These are phyloP conservation scores for Aspergillus ibericus DNA, from an alignment of 2,329 filamentous ascomycete species.

Conservation along the genomic window DNA sequence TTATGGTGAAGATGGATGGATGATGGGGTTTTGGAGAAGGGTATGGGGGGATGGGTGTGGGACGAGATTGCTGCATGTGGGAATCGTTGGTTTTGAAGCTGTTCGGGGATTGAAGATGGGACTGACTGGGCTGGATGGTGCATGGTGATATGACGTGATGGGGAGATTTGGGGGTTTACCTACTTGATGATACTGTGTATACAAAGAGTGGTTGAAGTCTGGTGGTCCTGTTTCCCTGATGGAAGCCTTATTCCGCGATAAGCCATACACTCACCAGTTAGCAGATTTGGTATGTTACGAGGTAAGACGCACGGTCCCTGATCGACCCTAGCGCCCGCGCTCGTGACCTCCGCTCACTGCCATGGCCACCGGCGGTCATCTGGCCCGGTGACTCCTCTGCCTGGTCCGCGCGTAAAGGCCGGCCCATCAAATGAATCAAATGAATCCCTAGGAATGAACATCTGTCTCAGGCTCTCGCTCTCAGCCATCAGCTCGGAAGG, in stretches of 20 bases:
- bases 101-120: not conserved
- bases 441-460: not conserved
- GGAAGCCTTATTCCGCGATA: no score
- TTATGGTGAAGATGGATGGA: not conserved
- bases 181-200: no score
- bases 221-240: no score
- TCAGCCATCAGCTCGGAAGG: not conserved
- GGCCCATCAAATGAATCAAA: not conserved
- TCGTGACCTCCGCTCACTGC: constrained; percentile 24
- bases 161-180: not conserved
- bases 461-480: no score
- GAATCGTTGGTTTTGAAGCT: not conserved
- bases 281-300: no score
- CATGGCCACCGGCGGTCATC: constrained; percentile 21
- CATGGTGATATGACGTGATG: not conserved
- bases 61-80: no score
- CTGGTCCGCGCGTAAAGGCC: not conserved
- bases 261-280: no score
- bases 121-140: not conserved
- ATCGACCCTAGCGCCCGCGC: constrained; percentile 28
- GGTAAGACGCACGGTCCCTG: constrained; percentile 32
- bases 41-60: no score
- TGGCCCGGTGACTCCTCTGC: constrained; percentile 11
- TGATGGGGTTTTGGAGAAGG: no score
- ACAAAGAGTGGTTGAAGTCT: no score